phyloP scores from a whole-genome alignment of 2,329 filamentous ascomycete genomes.

The Dryadomyces quercivorus region DNA sequence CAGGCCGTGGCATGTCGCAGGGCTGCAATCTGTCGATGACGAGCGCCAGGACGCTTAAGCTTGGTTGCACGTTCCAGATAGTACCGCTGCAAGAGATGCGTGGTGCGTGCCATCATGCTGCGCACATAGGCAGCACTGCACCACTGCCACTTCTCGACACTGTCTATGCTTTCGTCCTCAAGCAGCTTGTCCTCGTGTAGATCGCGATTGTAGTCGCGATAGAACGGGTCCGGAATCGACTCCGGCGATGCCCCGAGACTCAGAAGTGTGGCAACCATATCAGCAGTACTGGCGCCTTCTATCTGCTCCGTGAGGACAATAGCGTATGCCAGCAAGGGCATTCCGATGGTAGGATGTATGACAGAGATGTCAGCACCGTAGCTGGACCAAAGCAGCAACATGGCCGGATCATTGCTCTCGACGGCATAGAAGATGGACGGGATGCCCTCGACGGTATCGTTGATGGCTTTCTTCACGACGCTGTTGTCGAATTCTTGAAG shows the following conservation, averaged over 20 bases:
- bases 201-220: constrained; percentile 3
- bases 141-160: constrained; percentile 4
- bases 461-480: not conserved
- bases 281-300: constrained; percentile 1
- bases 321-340: constrained; percentile 4
- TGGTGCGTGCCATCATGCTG: not conserved
- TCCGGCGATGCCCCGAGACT: constrained; percentile 6
- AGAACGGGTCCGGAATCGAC: constrained; percentile 5
- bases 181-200: not conserved
- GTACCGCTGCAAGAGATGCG: constrained; percentile 5
- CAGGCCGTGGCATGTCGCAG: constrained; percentile 3
- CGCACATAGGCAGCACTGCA: not conserved
- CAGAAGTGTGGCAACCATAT: constrained; percentile 6
- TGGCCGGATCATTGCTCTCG: constrained; percentile 2
- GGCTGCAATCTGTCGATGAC: constrained; percentile 2
- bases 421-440: constrained; percentile 8
- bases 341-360: not conserved
- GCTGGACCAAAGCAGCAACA: constrained; percentile 5
- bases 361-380: constrained; percentile 2
- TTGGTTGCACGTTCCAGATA: constrained; percentile 4
- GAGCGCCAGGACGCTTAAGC: constrained; percentile 1
- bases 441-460: constrained; percentile 4
- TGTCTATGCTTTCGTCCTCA: not conserved
- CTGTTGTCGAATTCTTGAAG: not conserved
- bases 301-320: constrained; percentile 3